Base-by-base conservation (phyloP, 305 asterid genomes). In the Fraxinus albicans region DNA sequence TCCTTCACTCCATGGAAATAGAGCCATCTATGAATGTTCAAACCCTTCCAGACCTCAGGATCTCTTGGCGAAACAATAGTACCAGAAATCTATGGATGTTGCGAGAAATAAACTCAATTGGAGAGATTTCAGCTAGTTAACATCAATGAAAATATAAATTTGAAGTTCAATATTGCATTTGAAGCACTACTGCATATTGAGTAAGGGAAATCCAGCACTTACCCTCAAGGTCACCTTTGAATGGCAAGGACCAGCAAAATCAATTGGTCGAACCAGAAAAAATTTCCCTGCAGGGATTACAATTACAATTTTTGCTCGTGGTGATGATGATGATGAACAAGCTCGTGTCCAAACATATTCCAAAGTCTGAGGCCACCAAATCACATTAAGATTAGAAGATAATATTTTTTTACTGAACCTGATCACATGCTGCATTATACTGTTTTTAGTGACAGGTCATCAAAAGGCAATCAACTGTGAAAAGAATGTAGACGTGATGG, bases 11-110 rank as follows among this genome's bases (percentile, higher is more conserved):
- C 84, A 80, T 87, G 93, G 53, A 96, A 94, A 89, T 96, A 92
- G 81, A 96, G 91, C 99, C 99, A 96, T 84, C 90, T 91, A 80
- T 85, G 93, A 65, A 86, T 80, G 84, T 94, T 85, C 77, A 84
- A 79, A 85, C 92, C 93, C 36, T 85, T 73, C 99, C 98, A 96
- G 8, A 80, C 89, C 55, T 85, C 86, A 77, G 97, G 98, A 85
- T 94, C 94, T 76, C 80, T 78, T 17, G 98, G 99, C 1, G 98
- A 98, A 76, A 86, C 85, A 83, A 94, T 77, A 27, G 85, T 74
- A 82, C 99, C 98, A 76, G 90, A 85, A 36, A 88, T 83, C 92
- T 91, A 79, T 86, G 84, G 58, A 44, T 34, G 79, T 82, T 79
- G 65, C 53, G 47, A 84, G 25, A 8, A 53, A 69, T 75, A 75